These are phyloP conservation scores for Botrytis porri DNA, from an alignment of 2,329 filamentous ascomycete species.

Conservation along the genomic window DNA sequence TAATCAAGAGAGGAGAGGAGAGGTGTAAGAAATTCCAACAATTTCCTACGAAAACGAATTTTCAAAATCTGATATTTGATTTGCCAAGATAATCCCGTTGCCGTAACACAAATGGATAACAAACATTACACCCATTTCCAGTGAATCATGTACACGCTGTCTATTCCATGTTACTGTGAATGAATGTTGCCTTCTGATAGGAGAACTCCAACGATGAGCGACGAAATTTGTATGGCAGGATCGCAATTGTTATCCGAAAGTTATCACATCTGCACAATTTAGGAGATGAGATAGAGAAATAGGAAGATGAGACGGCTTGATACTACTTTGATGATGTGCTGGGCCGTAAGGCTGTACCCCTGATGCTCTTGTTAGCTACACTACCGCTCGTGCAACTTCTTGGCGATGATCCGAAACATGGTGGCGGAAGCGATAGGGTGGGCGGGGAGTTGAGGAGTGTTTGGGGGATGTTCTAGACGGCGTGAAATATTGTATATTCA, in stretches of 20 bases:
- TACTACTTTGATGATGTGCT: not conserved
- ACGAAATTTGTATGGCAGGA: not conserved
- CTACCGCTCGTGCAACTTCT: not conserved
- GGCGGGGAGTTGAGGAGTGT: not conserved
- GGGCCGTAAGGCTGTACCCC: not conserved
- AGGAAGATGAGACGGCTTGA: not conserved
- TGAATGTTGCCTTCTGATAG: not conserved
- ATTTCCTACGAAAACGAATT: not conserved
- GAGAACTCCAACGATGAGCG: not conserved
- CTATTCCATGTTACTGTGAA: not conserved
- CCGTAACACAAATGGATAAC: not conserved
- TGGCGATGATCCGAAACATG: slow-evolving; percentile 5
- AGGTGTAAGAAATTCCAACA: not conserved
- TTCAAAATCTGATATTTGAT: not conserved
- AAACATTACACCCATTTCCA: not conserved
- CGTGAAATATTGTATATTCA: not conserved
- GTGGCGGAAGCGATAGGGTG: slow-evolving; percentile 10
- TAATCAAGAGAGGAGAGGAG: not conserved
- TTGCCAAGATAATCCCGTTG: not conserved
- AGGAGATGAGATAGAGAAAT: not conserved
- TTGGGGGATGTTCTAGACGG: not conserved
- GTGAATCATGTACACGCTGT: not conserved
- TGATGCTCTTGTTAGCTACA: not conserved
- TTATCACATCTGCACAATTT: not conserved
- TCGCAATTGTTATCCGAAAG: not conserved